Evolutionary conservation across 768 basidiomycete genomes (phyloP).

Genomic region (Pleurotus djamor): DNA sequence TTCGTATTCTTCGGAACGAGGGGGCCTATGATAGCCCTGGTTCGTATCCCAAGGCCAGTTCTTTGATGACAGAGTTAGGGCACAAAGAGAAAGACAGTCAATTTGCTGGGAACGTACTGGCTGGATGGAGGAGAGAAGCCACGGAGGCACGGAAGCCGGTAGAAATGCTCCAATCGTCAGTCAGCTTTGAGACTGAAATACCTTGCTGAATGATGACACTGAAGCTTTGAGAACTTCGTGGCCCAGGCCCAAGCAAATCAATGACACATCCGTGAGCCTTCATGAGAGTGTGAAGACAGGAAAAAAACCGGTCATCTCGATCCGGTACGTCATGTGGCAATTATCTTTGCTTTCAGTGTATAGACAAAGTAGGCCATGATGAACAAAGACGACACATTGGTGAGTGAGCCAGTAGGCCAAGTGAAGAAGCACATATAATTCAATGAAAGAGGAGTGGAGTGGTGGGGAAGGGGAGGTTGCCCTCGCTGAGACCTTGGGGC

Average conservation of each 20-base stretch:
- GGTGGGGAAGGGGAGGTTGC: not conserved
- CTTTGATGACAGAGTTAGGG: not conserved
- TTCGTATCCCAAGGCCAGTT: no score
- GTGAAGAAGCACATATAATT: not conserved
- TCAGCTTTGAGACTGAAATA: no score
- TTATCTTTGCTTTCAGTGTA: not conserved
- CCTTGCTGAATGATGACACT: no score
- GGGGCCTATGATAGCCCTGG: not conserved
- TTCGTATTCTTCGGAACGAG: not conserved
- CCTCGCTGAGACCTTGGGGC: not conserved
- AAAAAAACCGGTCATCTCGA: conserved; percentile 8
- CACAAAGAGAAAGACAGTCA: not conserved
- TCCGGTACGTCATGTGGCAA: conserved; percentile 1
- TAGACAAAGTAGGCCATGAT: not conserved
- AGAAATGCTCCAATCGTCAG: not conserved
- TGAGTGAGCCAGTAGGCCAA: no score
- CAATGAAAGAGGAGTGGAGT: not conserved
- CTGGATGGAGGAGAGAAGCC: not conserved
- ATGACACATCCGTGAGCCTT: not conserved
- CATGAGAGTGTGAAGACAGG: conserved; percentile 1
- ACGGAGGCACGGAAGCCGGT: not conserved
- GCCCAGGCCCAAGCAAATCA: not conserved
- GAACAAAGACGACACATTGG: no score
- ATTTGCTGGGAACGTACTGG: not conserved
- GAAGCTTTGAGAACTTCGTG: not conserved